Evolutionary conservation across 306 rosid genomes (phyloP).

Genomic region (Pueraria montana): DNA sequence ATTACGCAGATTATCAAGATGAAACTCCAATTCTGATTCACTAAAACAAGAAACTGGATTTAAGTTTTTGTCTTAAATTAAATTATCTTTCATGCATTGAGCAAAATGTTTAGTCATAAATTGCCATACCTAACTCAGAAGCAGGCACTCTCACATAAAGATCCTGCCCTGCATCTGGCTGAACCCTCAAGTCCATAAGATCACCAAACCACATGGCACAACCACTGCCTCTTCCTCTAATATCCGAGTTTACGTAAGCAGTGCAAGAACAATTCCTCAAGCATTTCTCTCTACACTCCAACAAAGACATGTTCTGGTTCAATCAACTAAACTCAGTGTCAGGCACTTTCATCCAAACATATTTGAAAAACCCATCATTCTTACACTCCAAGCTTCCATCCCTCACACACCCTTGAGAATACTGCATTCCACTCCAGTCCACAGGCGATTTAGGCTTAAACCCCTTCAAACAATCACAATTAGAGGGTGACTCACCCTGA

Average conservation of each 20-base stretch:
- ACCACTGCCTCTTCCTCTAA: constrained; percentile 38
- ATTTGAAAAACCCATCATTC: constrained; percentile 41
- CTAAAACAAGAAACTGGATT: no score
- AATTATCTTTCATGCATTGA: no score
- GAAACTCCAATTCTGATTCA: no score
- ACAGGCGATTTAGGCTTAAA: constrained; percentile 40
- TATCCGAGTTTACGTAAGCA: constrained; percentile 48
- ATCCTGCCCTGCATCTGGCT: constrained; percentile 57
- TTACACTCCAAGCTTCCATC: constrained; percentile 37
- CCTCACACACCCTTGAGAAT: constrained; percentile 48
- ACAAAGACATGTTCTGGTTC: constrained; percentile 10
- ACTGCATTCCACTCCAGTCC: neutral
- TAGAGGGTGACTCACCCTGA: neutral
- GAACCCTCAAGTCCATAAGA: constrained; percentile 51
- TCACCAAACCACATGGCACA: constrained; percentile 56
- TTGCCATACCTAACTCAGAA: neutral
- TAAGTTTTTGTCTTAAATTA: no score
- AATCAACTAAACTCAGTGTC: constrained; percentile 15
- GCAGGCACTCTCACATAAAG: constrained; percentile 50
- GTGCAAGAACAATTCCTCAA: constrained; percentile 38
- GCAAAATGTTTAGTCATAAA: no score
- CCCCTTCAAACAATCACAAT: constrained; percentile 50
- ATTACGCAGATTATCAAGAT: no score
- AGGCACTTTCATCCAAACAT: constrained; percentile 10
- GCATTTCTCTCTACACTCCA: constrained; percentile 37